Conservation (phyloP, 1,139 yeast genomes). For the Magnusiomyces ingens region DNA sequence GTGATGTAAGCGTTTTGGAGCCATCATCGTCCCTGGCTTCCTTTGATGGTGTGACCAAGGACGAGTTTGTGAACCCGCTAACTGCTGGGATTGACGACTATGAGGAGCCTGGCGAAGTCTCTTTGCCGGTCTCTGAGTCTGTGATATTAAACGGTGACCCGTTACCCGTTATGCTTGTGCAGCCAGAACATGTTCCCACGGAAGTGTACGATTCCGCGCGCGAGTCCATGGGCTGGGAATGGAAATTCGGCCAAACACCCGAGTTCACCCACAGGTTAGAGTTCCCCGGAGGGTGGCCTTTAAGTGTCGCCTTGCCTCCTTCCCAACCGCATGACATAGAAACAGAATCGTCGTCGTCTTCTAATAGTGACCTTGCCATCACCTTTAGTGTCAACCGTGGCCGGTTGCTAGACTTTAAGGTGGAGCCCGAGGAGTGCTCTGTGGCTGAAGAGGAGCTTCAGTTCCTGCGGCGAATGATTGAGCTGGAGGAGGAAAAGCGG, state of each 20-base stretch:
- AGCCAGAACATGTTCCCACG: constrained; percentile 36
- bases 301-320: background rate
- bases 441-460: background rate
- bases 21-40: too few species aligned
- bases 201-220: constrained; percentile 41
- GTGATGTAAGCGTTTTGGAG: background rate
- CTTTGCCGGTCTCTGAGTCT: background rate
- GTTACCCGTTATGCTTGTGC: constrained; percentile 15
- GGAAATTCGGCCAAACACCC: constrained; percentile 73
- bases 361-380: background rate
- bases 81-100: constrained; percentile 19
- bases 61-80: constrained; percentile 13
- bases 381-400: constrained; percentile 13
- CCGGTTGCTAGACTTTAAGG: background rate
- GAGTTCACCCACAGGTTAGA: constrained; percentile 45
- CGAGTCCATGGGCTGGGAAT: constrained; percentile 52
- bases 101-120: background rate
- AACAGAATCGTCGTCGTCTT: too few species aligned
- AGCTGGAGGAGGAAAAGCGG: background rate
- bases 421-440: background rate
- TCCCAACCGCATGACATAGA: too few species aligned
- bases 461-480: constrained; percentile 3
- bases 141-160: background rate
- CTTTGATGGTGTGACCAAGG: background rate
- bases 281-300: constrained; percentile 18